Conservation (phyloP, 1,284 basidiomycete species). For the Hortiboletus rubellus region DNA sequence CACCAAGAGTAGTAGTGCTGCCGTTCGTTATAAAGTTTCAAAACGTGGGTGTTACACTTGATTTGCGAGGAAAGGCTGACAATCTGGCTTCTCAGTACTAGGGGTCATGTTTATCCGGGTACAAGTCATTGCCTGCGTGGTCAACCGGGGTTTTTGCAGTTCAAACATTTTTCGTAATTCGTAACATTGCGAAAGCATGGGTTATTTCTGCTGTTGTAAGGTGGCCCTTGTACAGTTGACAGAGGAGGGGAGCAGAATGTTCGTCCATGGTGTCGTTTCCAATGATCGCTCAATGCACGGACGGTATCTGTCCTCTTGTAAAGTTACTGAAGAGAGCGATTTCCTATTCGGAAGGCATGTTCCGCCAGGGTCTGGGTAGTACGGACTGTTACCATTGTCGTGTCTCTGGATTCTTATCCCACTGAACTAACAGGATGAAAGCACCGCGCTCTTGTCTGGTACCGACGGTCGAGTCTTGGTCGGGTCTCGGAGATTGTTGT, state of each 20-base stretch:
- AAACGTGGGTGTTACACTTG: slow-evolving; percentile 31
- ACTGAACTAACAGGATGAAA: slow-evolving; percentile 29
- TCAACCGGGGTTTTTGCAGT: slow-evolving; percentile 35
- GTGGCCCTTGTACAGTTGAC: slow-evolving; percentile 14
- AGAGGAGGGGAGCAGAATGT: slow-evolving; percentile 26
- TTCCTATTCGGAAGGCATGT: slow-evolving; percentile 21
- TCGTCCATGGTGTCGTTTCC: slow-evolving; percentile 26
- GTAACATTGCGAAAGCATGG: slow-evolving; percentile 10
- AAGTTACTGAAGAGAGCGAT: slow-evolving; percentile 21
- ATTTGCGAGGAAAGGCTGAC: slow-evolving; percentile 3
- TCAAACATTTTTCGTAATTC: slow-evolving; percentile 22
- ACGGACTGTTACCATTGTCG: not conserved
- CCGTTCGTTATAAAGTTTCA: slow-evolving; percentile 32
- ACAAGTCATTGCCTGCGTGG: slow-evolving; percentile 28
- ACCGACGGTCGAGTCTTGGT: slow-evolving; percentile 20
- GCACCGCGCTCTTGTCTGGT: slow-evolving; percentile 31
- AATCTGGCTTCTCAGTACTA: slow-evolving; percentile 17
- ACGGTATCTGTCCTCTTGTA: slow-evolving; percentile 22
- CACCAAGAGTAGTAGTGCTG: slow-evolving; percentile 5
- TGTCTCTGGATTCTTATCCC: not conserved
- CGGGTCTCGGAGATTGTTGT: slow-evolving; percentile 21
- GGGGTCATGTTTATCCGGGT: slow-evolving; percentile 31
- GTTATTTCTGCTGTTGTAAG: not conserved
- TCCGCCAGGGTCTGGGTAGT: slow-evolving; percentile 26
- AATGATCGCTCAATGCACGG: slow-evolving; percentile 26